phyloP scores from a whole-genome alignment of 768 basidiomycete genomes.

The Agrocybe pediades region DNA sequence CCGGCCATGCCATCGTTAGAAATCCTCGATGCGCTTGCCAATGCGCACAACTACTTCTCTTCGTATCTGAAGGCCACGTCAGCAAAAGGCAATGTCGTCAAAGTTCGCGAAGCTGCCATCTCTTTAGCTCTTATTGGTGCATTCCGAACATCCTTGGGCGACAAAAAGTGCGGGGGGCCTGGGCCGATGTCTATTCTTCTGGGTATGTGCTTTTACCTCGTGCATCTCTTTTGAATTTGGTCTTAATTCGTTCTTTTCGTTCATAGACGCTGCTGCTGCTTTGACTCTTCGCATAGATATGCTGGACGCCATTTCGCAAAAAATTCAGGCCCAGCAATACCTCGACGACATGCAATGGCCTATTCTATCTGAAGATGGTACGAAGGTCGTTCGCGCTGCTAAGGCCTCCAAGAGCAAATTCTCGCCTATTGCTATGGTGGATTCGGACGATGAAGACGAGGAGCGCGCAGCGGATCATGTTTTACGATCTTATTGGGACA shows the following conservation, averaged over 20 bases:
- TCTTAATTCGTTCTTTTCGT: neutral
- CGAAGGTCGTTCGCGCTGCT: conserved; percentile 32
- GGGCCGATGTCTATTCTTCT: conserved; percentile 64
- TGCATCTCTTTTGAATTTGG: neutral
- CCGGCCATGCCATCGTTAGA: conserved; percentile 53
- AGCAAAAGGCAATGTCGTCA: conserved; percentile 62
- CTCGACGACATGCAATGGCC: conserved; percentile 82
- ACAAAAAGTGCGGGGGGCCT: conserved; percentile 48
- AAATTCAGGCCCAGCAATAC: conserved; percentile 47
- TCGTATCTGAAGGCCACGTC: conserved; percentile 57
- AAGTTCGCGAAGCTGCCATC: conserved; percentile 74
- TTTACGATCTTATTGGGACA: conserved; percentile 65
- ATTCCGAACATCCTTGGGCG: conserved; percentile 82
- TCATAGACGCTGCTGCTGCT: conserved; percentile 69
- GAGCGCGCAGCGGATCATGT: conserved; percentile 24
- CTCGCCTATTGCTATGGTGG: conserved; percentile 13
- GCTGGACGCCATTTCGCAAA: conserved; percentile 76
- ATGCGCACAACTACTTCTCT: conserved; percentile 74
- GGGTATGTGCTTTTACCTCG: conserved; percentile 37
- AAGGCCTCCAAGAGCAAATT: conserved; percentile 10
- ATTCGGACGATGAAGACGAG: conserved; percentile 39
- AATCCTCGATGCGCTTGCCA: conserved; percentile 58
- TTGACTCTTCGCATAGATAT: conserved; percentile 86
- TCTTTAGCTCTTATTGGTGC: conserved; percentile 72
- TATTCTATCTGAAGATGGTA: conserved; percentile 44